Percentiles rank a stretch among this genome's conserved stretches.
Evolutionary conservation across 192 early-diverging fungal genomes (phyloP).

Genomic region (Backusella macrospora): DNA sequence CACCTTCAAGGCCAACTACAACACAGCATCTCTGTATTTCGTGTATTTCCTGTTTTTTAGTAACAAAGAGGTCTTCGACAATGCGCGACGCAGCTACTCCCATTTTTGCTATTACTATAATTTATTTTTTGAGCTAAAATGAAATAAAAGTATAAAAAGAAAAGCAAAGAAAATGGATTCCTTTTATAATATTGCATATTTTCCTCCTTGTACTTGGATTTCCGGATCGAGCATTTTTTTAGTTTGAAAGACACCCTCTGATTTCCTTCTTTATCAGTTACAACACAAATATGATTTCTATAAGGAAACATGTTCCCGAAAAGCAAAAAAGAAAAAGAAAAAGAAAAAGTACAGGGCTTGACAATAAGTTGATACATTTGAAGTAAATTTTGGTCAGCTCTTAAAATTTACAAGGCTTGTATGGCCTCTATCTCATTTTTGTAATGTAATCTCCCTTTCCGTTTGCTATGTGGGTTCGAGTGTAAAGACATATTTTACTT

Average conservation of each 20-base stretch:
- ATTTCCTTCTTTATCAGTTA: background rate
- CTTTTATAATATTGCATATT: background rate
- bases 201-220: background rate
- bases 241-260: background rate
- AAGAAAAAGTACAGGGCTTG: too few relatives aligned
- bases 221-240: background rate
- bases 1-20: conserved; percentile 90
- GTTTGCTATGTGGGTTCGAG: too few relatives aligned
- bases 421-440: too few relatives aligned
- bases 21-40: too few relatives aligned
- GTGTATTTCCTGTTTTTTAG: conserved; percentile 94
- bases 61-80: conserved; percentile 74
- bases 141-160: background rate
- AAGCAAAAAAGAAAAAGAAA: too few relatives aligned
- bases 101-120: background rate
- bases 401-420: too few relatives aligned
- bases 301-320: too few relatives aligned
- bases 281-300: background rate
- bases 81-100: conserved; percentile 62
- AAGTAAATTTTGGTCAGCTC: too few relatives aligned
- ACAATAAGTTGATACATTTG: too few relatives aligned
- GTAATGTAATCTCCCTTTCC: too few relatives aligned
- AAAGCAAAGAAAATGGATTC: background rate
- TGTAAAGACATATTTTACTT: too few relatives aligned
- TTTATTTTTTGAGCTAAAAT: background rate